These are phyloP conservation scores for Wickerhamiella cacticola DNA, from an alignment of 805 yeast species.

Conservation along the genomic window DNA sequence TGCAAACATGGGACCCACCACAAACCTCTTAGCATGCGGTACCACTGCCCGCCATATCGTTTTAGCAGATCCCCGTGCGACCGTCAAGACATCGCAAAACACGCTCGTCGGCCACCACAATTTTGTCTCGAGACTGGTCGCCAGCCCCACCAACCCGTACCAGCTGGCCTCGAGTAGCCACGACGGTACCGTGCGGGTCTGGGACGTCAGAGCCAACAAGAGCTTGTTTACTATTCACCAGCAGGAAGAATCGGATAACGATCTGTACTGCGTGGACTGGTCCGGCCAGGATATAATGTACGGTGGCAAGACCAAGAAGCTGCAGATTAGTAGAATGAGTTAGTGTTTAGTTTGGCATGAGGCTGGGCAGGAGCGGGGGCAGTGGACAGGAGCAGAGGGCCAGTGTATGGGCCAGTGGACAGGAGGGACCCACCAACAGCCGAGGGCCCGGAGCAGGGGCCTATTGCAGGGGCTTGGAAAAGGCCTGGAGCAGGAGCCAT, in stretches of 20 bases:
- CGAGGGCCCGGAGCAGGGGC: too few species aligned
- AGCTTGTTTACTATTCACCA: slow-evolving; percentile 72
- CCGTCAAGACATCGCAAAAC: slow-evolving; percentile 45
- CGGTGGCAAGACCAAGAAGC: slow-evolving; percentile 89
- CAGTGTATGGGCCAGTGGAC: too few species aligned
- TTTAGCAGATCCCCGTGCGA: slow-evolving; percentile 77
- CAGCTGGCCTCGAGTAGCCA: slow-evolving; percentile 88
- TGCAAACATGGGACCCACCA: slow-evolving; percentile 50
- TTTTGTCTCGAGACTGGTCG: slow-evolving; percentile 69
- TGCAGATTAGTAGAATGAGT: slow-evolving; percentile 57
- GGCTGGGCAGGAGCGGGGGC: background rate
- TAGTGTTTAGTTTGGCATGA: background rate
- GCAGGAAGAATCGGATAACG: slow-evolving; percentile 36
- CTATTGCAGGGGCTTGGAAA: too few species aligned
- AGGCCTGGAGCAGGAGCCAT: too few species aligned
- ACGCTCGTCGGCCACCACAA: slow-evolving; percentile 84
- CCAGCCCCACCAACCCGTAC: slow-evolving; percentile 65
- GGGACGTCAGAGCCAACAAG: slow-evolving; percentile 86
- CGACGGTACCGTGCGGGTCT: slow-evolving; percentile 87
- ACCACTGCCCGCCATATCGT: slow-evolving; percentile 96
- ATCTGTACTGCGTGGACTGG: slow-evolving; percentile 86
- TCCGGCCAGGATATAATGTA: slow-evolving; percentile 69
- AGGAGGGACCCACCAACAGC: too few species aligned
- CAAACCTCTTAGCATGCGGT: slow-evolving; percentile 71
- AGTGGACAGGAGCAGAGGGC: too few species aligned